phyloP scores from a whole-genome alignment of 2,329 filamentous ascomycete species.

The Colletotrichum tabaci region DNA sequence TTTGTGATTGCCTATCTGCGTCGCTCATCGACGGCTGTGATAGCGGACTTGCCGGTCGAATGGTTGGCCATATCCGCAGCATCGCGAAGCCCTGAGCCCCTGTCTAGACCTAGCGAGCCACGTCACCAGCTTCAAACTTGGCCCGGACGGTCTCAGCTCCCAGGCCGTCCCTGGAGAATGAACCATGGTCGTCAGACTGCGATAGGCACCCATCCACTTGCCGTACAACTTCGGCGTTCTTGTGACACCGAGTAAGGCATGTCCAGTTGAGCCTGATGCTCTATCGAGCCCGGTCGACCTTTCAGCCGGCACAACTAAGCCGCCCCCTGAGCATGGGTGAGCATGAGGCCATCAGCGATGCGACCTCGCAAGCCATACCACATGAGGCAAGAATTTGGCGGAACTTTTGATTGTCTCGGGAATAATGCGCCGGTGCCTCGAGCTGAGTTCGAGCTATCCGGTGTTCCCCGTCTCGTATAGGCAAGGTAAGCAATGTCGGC shows the following conservation, averaged over 20 bases:
- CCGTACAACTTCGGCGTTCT: neutral
- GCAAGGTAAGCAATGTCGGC: no score
- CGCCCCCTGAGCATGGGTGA: neutral
- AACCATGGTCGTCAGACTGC: neutral
- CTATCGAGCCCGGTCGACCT: neutral
- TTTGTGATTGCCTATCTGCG: neutral
- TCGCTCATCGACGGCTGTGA: neutral
- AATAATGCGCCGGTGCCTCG: neutral
- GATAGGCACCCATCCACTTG: conserved; percentile 3
- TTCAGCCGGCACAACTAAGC: neutral
- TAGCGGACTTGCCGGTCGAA: neutral
- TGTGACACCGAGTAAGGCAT: neutral
- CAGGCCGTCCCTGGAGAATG: neutral
- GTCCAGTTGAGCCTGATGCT: neutral
- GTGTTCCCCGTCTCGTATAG: no score
- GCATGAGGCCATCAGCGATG: neutral
- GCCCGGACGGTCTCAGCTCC: conserved; percentile 1
- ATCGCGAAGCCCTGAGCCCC: neutral
- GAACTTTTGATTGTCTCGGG: conserved; percentile 1
- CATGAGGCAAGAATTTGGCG: neutral
- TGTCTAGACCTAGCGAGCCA: conserved; percentile 4
- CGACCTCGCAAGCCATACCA: neutral
- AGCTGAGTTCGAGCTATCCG: no score
- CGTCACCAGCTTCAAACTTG: neutral
- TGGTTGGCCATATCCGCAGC: neutral